Evolutionary conservation across 768 basidiomycete genomes (phyloP), one percentile per base, ranked within the genome.

Genomic region (Boletus sensibilis): DNA sequence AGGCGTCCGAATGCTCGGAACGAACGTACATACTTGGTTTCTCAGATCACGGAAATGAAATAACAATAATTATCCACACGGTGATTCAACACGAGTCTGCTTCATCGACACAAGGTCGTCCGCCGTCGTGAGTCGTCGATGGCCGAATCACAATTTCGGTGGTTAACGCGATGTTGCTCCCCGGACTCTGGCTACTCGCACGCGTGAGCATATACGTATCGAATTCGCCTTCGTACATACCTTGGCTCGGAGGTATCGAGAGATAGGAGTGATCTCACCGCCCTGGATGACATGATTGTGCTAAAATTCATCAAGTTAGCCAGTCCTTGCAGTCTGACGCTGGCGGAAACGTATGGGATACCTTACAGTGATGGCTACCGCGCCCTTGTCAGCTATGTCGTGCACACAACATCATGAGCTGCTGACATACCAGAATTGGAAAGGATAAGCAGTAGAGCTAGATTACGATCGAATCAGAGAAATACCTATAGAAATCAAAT

Each of bases 271-370:
- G 57, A 64, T 29, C 55, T 56, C 38, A 60, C 52, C 1, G 62
- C 62, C 39, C 58, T 64, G 21, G 52, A 56, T 2, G 63, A 64
- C 16, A 49, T 38, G 8, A 61, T 49, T 1, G 27, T 52, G 20
- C 60, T 61, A 38, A 10, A 55, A 48, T 33, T 20, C 23, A n/a
- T 29, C 38, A 40, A n/a, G 21, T 16, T 56, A 56, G 51, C 18
- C 1, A n/a, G 21, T 37, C 8, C n/a, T 35, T 25, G 16, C 5
- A 38, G 14, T n/a, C 23, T 6, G 25, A 40, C 11, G 12, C 27
- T 14, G 21, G 4, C 2, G 12, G 12, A 44, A 51, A 41, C 4
- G 25, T 6, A 34, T 21, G 35, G 2, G 4, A 35, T 48, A 66
- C 64, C 57, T 63, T 42, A 37, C 16, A 20, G 41, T 38, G 25